Percentiles rank a stretch among this genome's conserved stretches.
Conservation (phyloP, 2,329 filamentous ascomycete species). For the Exophiala sp. region DNA sequence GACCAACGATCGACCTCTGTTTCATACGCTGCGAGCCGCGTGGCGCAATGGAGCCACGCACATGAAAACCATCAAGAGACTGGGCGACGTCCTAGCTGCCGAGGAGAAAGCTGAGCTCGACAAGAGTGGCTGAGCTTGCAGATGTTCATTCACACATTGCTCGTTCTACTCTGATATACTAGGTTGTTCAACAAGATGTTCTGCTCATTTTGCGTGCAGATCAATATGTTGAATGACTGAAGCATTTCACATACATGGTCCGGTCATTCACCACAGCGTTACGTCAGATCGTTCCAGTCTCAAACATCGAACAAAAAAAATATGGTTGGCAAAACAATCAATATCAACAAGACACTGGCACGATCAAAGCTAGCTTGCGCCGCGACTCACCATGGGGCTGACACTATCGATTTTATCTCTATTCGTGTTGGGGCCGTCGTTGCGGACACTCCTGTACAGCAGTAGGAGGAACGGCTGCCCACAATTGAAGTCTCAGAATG, state of each 20-base stretch:
- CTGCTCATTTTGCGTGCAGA: slow-evolving; percentile 8
- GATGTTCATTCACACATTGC: background rate
- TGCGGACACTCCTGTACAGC: no score
- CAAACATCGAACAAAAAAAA: no score
- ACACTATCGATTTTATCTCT: no score
- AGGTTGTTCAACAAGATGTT: slow-evolving; percentile 10
- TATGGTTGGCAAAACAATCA: no score
- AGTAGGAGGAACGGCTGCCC: no score
- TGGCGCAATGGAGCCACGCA: slow-evolving; percentile 55
- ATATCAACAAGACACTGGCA: no score
- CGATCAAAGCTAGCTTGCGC: no score
- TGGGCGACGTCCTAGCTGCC: slow-evolving; percentile 51
- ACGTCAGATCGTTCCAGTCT: slow-evolving; percentile 3
- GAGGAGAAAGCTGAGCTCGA: slow-evolving; percentile 51
- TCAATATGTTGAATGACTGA: slow-evolving; percentile 9
- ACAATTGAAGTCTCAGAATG: background rate
- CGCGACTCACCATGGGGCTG: no score
- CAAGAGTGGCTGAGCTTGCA: slow-evolving; percentile 20
- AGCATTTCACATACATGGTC: slow-evolving; percentile 3
- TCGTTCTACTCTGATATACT: slow-evolving; percentile 1
- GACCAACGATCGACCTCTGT: slow-evolving; percentile 42
- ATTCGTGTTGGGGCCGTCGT: no score
- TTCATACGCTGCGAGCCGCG: slow-evolving; percentile 50
- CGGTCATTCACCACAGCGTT: slow-evolving; percentile 1
- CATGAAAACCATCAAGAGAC: slow-evolving; percentile 55